Percentiles rank a stretch among this genome's conserved stretches.
Conservation (phyloP, 768 basidiomycete species). For the Boletus pseudopeckii region DNA sequence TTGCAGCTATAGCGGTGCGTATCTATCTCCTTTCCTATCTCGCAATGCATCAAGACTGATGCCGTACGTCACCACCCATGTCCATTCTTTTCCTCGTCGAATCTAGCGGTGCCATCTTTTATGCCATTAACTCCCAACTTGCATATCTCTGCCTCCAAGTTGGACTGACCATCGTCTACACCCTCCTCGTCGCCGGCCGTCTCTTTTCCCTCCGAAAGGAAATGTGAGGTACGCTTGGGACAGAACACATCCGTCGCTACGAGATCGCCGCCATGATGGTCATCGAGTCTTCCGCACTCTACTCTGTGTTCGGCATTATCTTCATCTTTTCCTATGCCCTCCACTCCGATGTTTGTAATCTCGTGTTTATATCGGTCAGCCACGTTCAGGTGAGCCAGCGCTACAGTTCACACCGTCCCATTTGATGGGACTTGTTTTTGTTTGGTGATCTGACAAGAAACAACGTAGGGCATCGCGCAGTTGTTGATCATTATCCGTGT, state of each 20-base stretch:
- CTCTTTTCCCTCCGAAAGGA: constrained; percentile 21
- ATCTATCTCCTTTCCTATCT: neutral
- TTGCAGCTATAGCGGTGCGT: constrained; percentile 14
- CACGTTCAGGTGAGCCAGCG: constrained; percentile 30
- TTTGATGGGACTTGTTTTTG: neutral
- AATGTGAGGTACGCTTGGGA: constrained; percentile 13
- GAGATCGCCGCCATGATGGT: constrained; percentile 30
- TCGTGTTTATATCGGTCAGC: constrained; percentile 31
- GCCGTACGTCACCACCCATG: constrained; percentile 2
- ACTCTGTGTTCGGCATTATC: constrained; percentile 24
- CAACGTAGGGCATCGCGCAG: constrained; percentile 32
- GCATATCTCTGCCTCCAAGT: constrained; percentile 31
- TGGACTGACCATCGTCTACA: constrained; percentile 30
- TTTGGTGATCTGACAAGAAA: neutral
- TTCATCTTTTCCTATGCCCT: constrained; percentile 32
- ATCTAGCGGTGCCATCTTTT: constrained; percentile 14
- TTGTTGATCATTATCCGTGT: constrained; percentile 38
- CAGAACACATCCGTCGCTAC: constrained; percentile 22
- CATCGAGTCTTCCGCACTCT: constrained; percentile 37
- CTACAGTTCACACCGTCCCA: neutral
- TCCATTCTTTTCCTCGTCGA: constrained; percentile 15
- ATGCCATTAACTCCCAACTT: constrained; percentile 17
- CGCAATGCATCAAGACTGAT: neutral
- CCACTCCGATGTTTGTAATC: constrained; percentile 26
- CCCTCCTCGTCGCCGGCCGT: constrained; percentile 30